Evolutionary conservation across 495 filamentous ascomycete species (phyloP), one percentile per base, ranked within the genome.

Genomic region (Cryomyces antarcticus): DNA sequence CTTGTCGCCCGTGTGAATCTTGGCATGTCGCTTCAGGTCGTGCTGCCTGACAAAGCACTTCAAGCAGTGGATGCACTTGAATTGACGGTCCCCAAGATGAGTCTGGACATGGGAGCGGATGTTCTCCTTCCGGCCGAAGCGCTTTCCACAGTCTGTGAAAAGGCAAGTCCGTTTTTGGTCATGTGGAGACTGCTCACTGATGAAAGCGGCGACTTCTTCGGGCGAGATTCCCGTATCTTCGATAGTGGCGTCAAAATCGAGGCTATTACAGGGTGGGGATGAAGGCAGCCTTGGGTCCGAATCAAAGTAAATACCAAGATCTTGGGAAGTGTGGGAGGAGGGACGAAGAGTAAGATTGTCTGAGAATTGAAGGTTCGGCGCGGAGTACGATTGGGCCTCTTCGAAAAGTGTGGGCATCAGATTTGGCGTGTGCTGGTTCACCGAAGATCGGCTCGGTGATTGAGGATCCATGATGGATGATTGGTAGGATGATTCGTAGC

Each of bases 71-170:
- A 82, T 78, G 57, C 89, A 97, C 52, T 77, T 73, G 62, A 77
- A 97, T 55, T 93, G 92, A 29, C 92, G 72, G 49, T 96, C 92
- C 48, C 87, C 87, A 43, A 97, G 77, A 55, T 97, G 89, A 1
- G 89, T 95, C 59, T 97, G 89, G 37, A 97, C 82, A 57, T 97
- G 89, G 6, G 85, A 88, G 54, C 88, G 92, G 64, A 94, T 92
- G 59, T 97, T 97, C 61, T 97, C 89, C 57, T 93, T 89, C 39
- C 89, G 72, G 9, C 82, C 83, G 54, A 96, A 97, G 10, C 72
- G 70, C 50, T 89, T 87, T 34, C 70, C 66, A 64, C 89, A 97
- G 9, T 74, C 74, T 3, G 78, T 73, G 52, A 72, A 94, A 5
- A 80, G 60, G 57, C 89, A 97, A 2, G 80, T 66, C 82, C 85